These are phyloP conservation scores for Leishmania aethiopica DNA, from an alignment of 208 protist genomes.

Conservation along the genomic window DNA sequence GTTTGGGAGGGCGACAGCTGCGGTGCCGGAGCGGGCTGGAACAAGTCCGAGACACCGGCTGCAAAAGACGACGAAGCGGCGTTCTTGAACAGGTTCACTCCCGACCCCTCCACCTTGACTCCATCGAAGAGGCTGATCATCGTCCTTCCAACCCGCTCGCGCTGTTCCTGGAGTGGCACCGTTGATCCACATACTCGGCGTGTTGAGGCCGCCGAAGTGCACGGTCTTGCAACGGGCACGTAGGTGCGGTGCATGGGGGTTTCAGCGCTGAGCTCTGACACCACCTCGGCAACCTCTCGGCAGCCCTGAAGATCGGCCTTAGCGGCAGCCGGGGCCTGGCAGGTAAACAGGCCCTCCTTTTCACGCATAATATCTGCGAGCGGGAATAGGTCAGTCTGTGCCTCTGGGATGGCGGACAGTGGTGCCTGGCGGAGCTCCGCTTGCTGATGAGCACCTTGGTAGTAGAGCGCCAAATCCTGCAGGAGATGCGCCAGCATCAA, in stretches of 20 bases:
- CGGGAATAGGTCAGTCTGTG: slow-evolving; percentile 40
- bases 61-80: not conserved
- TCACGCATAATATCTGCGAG: slow-evolving; percentile 27
- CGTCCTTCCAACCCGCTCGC: slow-evolving; percentile 21
- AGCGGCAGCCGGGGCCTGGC: slow-evolving; percentile 15
- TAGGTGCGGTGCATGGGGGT: not conserved
- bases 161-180: slow-evolving; percentile 10
- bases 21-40: not conserved
- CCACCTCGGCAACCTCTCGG: not conserved
- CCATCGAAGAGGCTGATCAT: slow-evolving; percentile 54
- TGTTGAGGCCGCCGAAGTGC: slow-evolving; percentile 15
- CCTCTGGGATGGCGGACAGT: slow-evolving; percentile 35
- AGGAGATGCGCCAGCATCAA: slow-evolving; percentile 52
- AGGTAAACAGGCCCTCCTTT: slow-evolving; percentile 33
- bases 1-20: not conserved
- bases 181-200: not conserved
- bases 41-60: not conserved
- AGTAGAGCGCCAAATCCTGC: slow-evolving; percentile 41
- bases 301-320: not conserved
- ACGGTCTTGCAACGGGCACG: slow-evolving; percentile 14
- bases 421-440: slow-evolving; percentile 48
- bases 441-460: slow-evolving; percentile 42
- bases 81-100: slow-evolving; percentile 18
- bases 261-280: not conserved
- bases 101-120: slow-evolving; percentile 11